A percentile compares a stretch with the other conserved stretches of the same genome.
Conservation (phyloP, 2,329 filamentous ascomycete genomes). For the Hirsutella minnesotensis region DNA sequence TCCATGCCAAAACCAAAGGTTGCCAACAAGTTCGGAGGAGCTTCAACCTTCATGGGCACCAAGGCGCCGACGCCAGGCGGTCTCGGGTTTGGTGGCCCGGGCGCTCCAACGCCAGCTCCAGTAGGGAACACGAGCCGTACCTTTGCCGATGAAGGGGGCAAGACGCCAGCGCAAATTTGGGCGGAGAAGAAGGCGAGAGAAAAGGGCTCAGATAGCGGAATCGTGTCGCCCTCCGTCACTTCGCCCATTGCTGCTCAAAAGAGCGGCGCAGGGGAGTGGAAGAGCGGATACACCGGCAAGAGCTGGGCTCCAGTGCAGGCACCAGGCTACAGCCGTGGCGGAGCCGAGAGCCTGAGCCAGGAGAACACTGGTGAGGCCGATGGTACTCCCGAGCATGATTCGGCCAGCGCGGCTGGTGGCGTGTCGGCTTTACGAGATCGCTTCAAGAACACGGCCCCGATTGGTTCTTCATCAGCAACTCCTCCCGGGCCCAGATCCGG, state of each 20-base stretch:
- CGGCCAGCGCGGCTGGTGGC: constrained; percentile 47
- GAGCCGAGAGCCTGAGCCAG: constrained; percentile 32
- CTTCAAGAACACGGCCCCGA: constrained; percentile 67
- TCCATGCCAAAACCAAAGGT: constrained; percentile 91
- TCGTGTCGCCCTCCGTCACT: constrained; percentile 29
- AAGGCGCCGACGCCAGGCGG: constrained; percentile 73
- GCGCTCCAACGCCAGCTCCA: constrained; percentile 41
- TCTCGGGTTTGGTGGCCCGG: constrained; percentile 49
- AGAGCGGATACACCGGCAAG: constrained; percentile 84
- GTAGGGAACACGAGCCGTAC: constrained; percentile 78
- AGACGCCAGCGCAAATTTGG: constrained; percentile 94
- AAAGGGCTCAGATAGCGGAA: constrained; percentile 38
- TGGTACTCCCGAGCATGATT: constrained; percentile 34
- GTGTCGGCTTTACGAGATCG: constrained; percentile 69
- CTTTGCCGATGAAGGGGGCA: constrained; percentile 89
- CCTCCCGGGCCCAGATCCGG: constrained; percentile 22
- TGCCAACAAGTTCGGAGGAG: constrained; percentile 71
- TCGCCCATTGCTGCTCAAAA: constrained; percentile 53
- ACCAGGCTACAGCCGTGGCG: constrained; percentile 48
- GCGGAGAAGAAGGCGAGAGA: constrained; percentile 91
- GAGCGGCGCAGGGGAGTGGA: constrained; percentile 69
- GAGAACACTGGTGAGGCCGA: constrained; percentile 51
- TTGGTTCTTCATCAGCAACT: constrained; percentile 35
- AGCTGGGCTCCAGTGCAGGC: constrained; percentile 79
- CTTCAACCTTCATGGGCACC: constrained; percentile 68